phyloP scores from a whole-genome alignment of 2,329 filamentous ascomycete genomes.

The Aureobasidium sp. region DNA sequence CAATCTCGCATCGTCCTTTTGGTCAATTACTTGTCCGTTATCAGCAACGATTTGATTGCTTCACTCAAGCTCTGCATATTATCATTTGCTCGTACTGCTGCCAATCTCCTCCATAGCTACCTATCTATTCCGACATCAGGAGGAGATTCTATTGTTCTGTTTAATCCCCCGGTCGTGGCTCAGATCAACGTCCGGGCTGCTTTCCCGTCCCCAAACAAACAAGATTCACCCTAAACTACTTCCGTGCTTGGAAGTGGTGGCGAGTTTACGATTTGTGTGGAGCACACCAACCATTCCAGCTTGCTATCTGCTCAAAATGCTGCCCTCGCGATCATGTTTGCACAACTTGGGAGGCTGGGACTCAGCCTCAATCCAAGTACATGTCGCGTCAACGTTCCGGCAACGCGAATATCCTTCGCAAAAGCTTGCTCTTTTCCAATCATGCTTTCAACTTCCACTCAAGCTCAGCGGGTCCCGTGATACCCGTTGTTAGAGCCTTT shows the following conservation, averaged over 20 bases:
- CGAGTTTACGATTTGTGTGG: not conserved
- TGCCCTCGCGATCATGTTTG: not conserved
- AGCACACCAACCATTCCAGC: slow-evolving; percentile 10
- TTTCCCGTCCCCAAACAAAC: slow-evolving; percentile 9
- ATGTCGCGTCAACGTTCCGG: slow-evolving; percentile 5
- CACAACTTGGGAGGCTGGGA: not conserved
- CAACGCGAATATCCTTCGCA: not conserved
- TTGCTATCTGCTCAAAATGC: not conserved
- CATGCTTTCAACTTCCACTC: not conserved
- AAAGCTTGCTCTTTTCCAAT: not conserved
- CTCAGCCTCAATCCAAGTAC: not conserved
- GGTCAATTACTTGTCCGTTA: slow-evolving; percentile 8
- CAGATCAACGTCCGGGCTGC: slow-evolving; percentile 9
- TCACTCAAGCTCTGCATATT: not conserved
- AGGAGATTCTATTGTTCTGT: slow-evolving; percentile 3
- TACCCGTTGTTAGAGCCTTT: slow-evolving; percentile 8
- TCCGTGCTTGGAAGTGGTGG: slow-evolving; percentile 3
- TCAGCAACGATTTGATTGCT: slow-evolving; percentile 10
- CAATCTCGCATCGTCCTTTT: slow-evolving; percentile 10
- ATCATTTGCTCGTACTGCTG: not conserved
- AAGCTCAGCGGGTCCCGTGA: slow-evolving; percentile 11
- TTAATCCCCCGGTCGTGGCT: not conserved
- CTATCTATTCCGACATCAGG: not conserved
- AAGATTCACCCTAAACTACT: slow-evolving; percentile 1
- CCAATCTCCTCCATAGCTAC: slow-evolving; percentile 1